Evolutionary conservation across 441 rosid genomes (phyloP).

Genomic region (Francoa sonchifolia): DNA sequence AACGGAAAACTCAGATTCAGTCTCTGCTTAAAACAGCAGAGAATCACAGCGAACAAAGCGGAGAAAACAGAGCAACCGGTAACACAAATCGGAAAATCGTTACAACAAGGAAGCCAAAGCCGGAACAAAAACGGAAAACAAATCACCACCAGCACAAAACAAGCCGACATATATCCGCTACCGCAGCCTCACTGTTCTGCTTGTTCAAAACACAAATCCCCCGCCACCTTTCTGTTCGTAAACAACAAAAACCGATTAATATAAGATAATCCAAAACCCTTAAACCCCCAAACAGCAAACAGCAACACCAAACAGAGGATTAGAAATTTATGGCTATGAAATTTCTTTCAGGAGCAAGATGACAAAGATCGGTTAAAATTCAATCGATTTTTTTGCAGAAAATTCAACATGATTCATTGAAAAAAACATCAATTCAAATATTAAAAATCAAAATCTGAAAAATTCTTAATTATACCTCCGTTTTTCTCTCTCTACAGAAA

Average conservation of each 20-base stretch:
- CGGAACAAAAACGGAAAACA: constrained; percentile 57
- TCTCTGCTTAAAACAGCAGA: constrained; percentile 58
- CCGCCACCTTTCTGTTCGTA: too few species aligned
- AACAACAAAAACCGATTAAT: too few species aligned
- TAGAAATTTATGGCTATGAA: constrained; percentile 51
- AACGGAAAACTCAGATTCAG: constrained; percentile 26
- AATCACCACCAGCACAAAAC: constrained; percentile 52
- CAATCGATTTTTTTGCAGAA: constrained; percentile 1
- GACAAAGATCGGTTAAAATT: constrained; percentile 21
- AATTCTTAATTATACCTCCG: too few species aligned
- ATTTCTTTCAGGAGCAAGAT: constrained; percentile 14
- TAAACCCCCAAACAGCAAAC: constrained; percentile 11
- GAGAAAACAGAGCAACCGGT: constrained; percentile 12
- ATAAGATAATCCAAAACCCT: constrained; percentile 7
- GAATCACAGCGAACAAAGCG: constrained; percentile 26
- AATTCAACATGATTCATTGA: constrained; percentile 11
- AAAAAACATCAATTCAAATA: neutral
- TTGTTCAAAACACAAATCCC: neutral
- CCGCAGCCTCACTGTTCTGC: constrained; percentile 17
- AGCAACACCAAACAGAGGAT: constrained; percentile 15
- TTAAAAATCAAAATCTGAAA: too few species aligned
- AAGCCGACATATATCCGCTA: constrained; percentile 81
- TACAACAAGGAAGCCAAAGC: constrained; percentile 7
- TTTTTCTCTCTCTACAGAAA: too few species aligned
- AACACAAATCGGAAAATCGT: too few species aligned